Percentiles rank a stretch among this genome's conserved stretches.
Evolutionary conservation across 371 early-diverging fungal species (phyloP).

Genomic region (Scutellospora calospora): DNA sequence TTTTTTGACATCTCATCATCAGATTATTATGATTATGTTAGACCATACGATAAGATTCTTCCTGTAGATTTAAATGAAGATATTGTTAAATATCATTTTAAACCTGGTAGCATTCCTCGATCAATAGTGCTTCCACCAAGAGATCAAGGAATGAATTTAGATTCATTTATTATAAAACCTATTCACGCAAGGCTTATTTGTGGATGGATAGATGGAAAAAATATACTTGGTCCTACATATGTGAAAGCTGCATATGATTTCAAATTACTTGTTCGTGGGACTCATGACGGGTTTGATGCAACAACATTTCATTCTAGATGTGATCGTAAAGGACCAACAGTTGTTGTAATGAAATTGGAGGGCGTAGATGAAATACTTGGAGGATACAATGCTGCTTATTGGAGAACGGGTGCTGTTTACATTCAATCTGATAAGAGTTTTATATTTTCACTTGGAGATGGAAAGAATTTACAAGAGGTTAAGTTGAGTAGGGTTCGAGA

Average conservation of each 20-base stretch:
- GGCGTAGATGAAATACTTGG: not conserved
- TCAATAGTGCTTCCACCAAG: not conserved
- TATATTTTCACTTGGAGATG: conserved; percentile 2
- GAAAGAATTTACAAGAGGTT: not conserved
- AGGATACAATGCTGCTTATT: conserved; percentile 26
- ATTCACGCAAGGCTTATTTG: not conserved
- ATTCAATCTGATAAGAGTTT: not conserved
- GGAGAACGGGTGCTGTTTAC: not conserved
- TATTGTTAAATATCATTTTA: not conserved
- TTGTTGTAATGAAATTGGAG: not conserved
- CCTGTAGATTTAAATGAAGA: not conserved
- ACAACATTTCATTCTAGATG: conserved; percentile 11
- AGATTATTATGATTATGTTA: conserved; percentile 23
- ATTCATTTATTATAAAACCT: conserved; percentile 4
- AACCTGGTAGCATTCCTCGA: not conserved
- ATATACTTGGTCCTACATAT: not conserved
- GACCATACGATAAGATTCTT: conserved; percentile 2
- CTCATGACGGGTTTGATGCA: conserved; percentile 26
- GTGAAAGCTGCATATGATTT: conserved; percentile 24
- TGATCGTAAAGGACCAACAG: not conserved
- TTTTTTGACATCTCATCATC: not conserved
- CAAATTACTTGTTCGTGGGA: not conserved
- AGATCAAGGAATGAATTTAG: conserved; percentile 10
- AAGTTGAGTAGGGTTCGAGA: not conserved
- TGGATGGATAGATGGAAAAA: conserved; percentile 26